phyloP scores from a whole-genome alignment of 2,329 filamentous ascomycete species.

The Claviceps arundinis region DNA sequence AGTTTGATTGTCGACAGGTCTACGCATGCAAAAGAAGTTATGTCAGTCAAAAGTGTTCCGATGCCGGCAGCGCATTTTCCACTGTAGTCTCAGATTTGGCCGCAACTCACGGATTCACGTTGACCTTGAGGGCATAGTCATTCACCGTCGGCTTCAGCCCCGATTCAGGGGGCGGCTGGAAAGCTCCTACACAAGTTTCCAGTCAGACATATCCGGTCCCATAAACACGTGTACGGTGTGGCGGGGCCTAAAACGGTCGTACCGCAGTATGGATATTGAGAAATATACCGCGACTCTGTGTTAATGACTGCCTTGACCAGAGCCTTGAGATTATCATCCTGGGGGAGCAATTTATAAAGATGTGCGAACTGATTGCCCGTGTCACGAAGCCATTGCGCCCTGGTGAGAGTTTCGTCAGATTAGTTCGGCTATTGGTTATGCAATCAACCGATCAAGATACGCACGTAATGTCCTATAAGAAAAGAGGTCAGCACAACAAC shows the following conservation, averaged over 20 bases:
- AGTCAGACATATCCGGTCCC: neutral
- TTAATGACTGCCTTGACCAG: slow-evolving; percentile 61
- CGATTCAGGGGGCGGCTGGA: slow-evolving; percentile 72
- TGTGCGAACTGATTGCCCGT: slow-evolving; percentile 64
- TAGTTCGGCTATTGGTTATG: neutral
- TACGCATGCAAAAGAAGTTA: neutral
- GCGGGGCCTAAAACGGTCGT: neutral
- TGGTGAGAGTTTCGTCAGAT: neutral
- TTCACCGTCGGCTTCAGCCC: slow-evolving; percentile 23
- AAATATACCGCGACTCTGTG: slow-evolving; percentile 54
- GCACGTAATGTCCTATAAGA: slow-evolving; percentile 14
- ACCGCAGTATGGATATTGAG: slow-evolving; percentile 59
- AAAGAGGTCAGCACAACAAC: slow-evolving; percentile 36
- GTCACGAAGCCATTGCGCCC: slow-evolving; percentile 60
- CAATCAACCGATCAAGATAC: neutral
- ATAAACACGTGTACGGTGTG: neutral
- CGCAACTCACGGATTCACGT: slow-evolving; percentile 12
- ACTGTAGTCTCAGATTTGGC: neutral
- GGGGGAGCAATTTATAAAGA: slow-evolving; percentile 46
- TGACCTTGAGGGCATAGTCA: slow-evolving; percentile 11
- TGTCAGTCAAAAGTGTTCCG: neutral
- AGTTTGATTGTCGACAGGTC: slow-evolving; percentile 13
- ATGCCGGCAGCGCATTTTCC: neutral
- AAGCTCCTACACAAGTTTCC: slow-evolving; percentile 44
- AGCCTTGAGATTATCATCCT: slow-evolving; percentile 46